These are phyloP conservation scores for Phialophora tarda DNA, from an alignment of 2,329 filamentous ascomycete species.

Conservation along the genomic window DNA sequence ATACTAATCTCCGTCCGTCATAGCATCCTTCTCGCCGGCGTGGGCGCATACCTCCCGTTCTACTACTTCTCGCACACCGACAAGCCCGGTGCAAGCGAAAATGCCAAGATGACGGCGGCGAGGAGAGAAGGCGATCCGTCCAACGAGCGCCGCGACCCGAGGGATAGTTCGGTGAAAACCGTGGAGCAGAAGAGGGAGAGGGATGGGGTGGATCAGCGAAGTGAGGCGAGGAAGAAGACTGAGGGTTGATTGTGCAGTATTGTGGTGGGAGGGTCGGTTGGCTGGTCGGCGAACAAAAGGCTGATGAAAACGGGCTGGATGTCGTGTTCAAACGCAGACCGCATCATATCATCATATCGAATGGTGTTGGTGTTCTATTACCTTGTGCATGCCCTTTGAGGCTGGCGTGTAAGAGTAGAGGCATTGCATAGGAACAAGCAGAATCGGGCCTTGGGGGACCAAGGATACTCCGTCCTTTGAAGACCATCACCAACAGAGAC, in stretches of 20 bases:
- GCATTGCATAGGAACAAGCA: too few relatives aligned
- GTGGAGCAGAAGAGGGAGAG: conserved; percentile 29
- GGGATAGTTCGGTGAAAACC: conserved; percentile 33
- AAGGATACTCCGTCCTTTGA: too few relatives aligned
- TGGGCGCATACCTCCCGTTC: conserved; percentile 18
- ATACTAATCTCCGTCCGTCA: background rate
- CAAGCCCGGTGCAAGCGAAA: conserved; percentile 21
- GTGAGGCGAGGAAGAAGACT: background rate
- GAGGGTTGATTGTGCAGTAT: background rate
- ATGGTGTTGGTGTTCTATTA: too few relatives aligned
- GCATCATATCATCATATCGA: too few relatives aligned
- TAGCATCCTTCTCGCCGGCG: conserved; percentile 10
- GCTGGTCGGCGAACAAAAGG: too few relatives aligned
- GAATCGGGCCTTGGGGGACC: too few relatives aligned
- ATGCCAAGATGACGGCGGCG: conserved; percentile 17
- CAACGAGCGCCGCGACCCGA: conserved; percentile 29
- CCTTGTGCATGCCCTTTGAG: too few relatives aligned
- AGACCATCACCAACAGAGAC: too few relatives aligned
- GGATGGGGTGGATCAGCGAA: conserved; percentile 9
- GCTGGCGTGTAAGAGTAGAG: too few relatives aligned
- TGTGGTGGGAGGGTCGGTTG: background rate
- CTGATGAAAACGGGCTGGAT: too few relatives aligned
- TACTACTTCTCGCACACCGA: conserved; percentile 33
- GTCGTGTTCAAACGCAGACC: too few relatives aligned
- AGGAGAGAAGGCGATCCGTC: conserved; percentile 16